phyloP scores from a whole-genome alignment of 495 filamentous ascomycete genomes.

The Hamigera avellanea region DNA sequence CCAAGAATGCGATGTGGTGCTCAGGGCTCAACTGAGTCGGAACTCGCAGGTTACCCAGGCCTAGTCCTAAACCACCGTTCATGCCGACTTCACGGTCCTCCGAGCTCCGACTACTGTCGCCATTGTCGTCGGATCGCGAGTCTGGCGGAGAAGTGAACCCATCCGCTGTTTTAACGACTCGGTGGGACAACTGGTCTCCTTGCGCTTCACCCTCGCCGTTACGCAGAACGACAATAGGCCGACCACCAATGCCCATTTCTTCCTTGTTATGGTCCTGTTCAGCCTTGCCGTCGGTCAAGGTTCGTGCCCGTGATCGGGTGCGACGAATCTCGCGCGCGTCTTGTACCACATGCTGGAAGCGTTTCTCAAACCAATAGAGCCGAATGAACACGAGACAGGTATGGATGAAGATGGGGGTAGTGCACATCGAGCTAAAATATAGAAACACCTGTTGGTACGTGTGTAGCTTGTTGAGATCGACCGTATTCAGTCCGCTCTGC shows the following conservation, averaged over 20 bases:
- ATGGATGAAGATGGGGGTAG: slow-evolving; percentile 87
- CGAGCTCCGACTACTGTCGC: slow-evolving; percentile 6
- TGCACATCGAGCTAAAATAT: slow-evolving; percentile 58
- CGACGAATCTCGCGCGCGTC: slow-evolving; percentile 42
- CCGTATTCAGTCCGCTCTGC: slow-evolving; percentile 83
- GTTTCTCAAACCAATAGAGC: slow-evolving; percentile 95
- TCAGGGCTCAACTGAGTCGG: slow-evolving; percentile 47
- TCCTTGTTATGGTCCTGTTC: slow-evolving; percentile 32
- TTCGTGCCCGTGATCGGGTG: slow-evolving; percentile 45
- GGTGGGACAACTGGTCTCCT: slow-evolving; percentile 12
- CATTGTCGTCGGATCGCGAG: slow-evolving; percentile 11
- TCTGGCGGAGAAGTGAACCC: slow-evolving; percentile 15
- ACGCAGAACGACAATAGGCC: slow-evolving; percentile 65
- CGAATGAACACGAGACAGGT: slow-evolving; percentile 80
- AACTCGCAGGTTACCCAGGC: slow-evolving; percentile 29
- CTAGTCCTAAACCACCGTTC: slow-evolving; percentile 8
- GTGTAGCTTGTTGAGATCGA: slow-evolving; percentile 62
- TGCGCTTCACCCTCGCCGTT: slow-evolving; percentile 24
- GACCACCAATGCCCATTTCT: slow-evolving; percentile 58
- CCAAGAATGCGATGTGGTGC: slow-evolving; percentile 75
- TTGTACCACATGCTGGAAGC: slow-evolving; percentile 68
- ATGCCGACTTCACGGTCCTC: slow-evolving; percentile 8
- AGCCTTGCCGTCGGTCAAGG: slow-evolving; percentile 39
- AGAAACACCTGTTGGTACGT: slow-evolving; percentile 69
- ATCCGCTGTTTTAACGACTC: slow-evolving; percentile 7